Evolutionary conservation across 78 protist genomes (phyloP).

Genomic region (Goniomonas avonlea): DNA sequence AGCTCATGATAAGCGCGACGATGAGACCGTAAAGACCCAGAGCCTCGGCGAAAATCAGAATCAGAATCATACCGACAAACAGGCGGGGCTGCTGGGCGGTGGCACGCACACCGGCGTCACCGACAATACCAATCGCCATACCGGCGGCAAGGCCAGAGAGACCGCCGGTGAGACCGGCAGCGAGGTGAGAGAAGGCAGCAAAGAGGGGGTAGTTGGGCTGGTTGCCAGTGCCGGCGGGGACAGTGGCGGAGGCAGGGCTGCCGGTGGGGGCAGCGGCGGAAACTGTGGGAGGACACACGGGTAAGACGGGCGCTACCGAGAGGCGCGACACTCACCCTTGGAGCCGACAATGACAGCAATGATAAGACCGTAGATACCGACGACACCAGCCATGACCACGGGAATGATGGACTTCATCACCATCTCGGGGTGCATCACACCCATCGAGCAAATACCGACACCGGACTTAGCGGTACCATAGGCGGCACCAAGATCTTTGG

Average conservation of each 20-base stretch:
- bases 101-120: constrained; percentile 83
- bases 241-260: no score
- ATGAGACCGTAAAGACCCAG: constrained; percentile 88
- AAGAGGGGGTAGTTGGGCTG: constrained; percentile 7
- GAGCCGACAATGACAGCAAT: constrained; percentile 81
- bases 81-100: constrained; percentile 65
- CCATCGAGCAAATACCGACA: constrained; percentile 92
- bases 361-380: constrained; percentile 98
- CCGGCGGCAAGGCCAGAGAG: constrained; percentile 94
- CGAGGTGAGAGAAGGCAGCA: constrained; percentile 73
- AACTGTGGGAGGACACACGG: no score
- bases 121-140: constrained; percentile 79
- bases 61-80: constrained; percentile 84
- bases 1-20: constrained; percentile 51
- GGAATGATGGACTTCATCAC: constrained; percentile 86
- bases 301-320: no score
- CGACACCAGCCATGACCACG: constrained; percentile 98
- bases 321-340: constrained; percentile 22
- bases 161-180: constrained; percentile 91
- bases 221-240: neutral
- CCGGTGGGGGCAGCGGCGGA: no score
- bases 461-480: constrained; percentile 99
- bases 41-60: constrained; percentile 91
- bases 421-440: constrained; percentile 88
- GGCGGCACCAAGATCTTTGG: constrained; percentile 96